Evolutionary conservation across 345 rosid species (phyloP).

Genomic region (Dovyalis caffra): DNA sequence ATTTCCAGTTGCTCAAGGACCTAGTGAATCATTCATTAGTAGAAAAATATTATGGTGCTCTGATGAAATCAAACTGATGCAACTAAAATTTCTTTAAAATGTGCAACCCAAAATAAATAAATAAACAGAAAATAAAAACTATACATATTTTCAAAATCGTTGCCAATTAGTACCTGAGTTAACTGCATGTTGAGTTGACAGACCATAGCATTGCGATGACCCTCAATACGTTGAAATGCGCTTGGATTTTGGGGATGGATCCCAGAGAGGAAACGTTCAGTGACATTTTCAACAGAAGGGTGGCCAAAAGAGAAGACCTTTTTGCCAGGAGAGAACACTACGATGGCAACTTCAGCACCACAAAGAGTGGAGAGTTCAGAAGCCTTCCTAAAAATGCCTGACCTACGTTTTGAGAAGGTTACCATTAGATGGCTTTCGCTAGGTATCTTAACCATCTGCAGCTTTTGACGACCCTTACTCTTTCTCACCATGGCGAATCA

Average conservation of each 20-base stretch:
- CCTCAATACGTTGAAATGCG: slow-evolving; percentile 38
- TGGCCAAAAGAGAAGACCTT: slow-evolving; percentile 27
- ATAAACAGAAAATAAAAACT: not conserved
- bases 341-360: slow-evolving; percentile 21
- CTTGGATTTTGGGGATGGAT: slow-evolving; percentile 16
- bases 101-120: not conserved
- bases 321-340: slow-evolving; percentile 25
- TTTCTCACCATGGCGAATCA: slow-evolving; percentile 6
- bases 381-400: slow-evolving; percentile 28
- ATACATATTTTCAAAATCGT: not conserved
- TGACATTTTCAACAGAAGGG: slow-evolving; percentile 17
- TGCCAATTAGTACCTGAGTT: slow-evolving; percentile 16
- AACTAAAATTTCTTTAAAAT: no score
- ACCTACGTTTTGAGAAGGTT: slow-evolving; percentile 24
- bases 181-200: slow-evolving; percentile 41
- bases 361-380: slow-evolving; percentile 30
- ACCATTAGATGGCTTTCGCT: slow-evolving; percentile 25
- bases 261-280: slow-evolving; percentile 21
- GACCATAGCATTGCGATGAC: slow-evolving; percentile 38
- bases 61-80: not conserved
- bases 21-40: not conserved
- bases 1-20: slow-evolving; percentile 37
- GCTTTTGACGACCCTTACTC: slow-evolving; percentile 19
- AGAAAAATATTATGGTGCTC: not conserved
- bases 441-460: slow-evolving; percentile 19